A percentile compares a stretch with the other conserved stretches of the same genome.
phyloP scores from a whole-genome alignment of 805 yeast genomes.

The Saturnispora sanitii region DNA sequence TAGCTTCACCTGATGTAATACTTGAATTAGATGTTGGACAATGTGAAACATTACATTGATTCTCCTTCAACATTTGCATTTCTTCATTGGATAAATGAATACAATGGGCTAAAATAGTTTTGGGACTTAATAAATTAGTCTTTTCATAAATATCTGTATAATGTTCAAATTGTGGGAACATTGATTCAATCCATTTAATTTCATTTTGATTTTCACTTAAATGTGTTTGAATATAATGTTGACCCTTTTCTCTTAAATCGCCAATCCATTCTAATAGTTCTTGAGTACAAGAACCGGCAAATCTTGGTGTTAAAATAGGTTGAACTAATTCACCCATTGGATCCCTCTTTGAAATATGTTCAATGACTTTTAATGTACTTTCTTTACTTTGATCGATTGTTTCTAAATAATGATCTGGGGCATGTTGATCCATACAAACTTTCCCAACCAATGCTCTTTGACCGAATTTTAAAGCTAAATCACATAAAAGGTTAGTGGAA shows the following conservation, averaged over 20 bases:
- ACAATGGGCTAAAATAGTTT: conserved; percentile 85
- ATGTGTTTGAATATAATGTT: conserved; percentile 80
- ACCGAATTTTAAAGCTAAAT: conserved; percentile 52
- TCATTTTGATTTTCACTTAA: conserved; percentile 75
- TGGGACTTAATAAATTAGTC: conserved; percentile 46
- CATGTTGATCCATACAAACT: conserved; percentile 85
- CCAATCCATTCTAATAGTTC: conserved; percentile 58
- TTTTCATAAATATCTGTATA: conserved; percentile 74
- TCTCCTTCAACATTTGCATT: conserved; percentile 41
- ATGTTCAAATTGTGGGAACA: conserved; percentile 60
- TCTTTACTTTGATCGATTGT: conserved; percentile 40
- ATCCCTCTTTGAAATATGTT: conserved; percentile 45
- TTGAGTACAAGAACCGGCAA: conserved; percentile 79
- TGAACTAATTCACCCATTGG: conserved; percentile 43
- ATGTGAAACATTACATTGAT: conserved; percentile 70
- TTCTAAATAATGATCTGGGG: conserved; percentile 64
- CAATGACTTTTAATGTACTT: conserved; percentile 47
- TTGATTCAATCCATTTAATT: conserved; percentile 56
- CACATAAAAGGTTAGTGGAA: conserved; percentile 70
- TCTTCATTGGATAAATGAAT: conserved; percentile 65
- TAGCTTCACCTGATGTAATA: conserved; percentile 84
- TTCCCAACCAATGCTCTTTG: conserved; percentile 89
- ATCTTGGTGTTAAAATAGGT: conserved; percentile 86
- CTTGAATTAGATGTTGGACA: conserved; percentile 91
- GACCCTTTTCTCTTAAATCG: conserved; percentile 34